Evolutionary conservation across 305 asterid species (phyloP).

Genomic region (Plantago lanceolata): DNA sequence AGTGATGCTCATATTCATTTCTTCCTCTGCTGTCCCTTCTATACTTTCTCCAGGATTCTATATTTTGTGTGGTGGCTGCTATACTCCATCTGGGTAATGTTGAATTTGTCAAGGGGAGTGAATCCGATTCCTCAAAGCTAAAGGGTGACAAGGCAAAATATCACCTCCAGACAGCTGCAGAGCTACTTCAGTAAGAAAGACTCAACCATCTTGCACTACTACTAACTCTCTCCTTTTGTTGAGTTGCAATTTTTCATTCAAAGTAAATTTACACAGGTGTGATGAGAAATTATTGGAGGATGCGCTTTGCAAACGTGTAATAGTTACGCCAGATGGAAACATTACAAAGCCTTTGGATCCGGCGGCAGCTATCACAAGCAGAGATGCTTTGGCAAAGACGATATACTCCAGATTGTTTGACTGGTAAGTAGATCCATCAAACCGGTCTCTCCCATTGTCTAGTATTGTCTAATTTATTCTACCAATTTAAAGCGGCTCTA

Average conservation of each 20-base stretch:
- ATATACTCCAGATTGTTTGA: conserved; percentile 90
- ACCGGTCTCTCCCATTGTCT: conserved; percentile 11
- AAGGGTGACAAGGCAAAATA: conserved; percentile 62
- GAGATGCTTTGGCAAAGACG: conserved; percentile 94
- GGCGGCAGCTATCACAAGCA: conserved; percentile 77
- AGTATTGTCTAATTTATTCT: background rate
- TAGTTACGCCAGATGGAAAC: conserved; percentile 93
- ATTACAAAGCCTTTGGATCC: conserved; percentile 86
- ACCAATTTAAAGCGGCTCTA: too few species aligned
- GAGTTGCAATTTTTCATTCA: conserved; percentile 13
- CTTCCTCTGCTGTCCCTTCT: conserved; percentile 5
- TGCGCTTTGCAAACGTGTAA: conserved; percentile 85
- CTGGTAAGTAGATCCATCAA: conserved; percentile 48
- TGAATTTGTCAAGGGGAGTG: conserved; percentile 73
- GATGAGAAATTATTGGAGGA: conserved; percentile 62
- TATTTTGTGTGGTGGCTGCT: conserved; percentile 88
- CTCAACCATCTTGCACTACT: conserved; percentile 16
- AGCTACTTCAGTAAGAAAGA: conserved; percentile 66
- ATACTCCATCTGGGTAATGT: conserved; percentile 88
- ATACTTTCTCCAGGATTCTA: conserved; percentile 57
- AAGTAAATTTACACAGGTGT: conserved; percentile 51
- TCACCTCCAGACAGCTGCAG: conserved; percentile 88
- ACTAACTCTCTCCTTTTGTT: conserved; percentile 4
- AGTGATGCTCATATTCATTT: background rate
- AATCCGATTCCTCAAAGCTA: conserved; percentile 70